phyloP scores from a whole-genome alignment of 306 rosid species.

The Lotus japonicus region DNA sequence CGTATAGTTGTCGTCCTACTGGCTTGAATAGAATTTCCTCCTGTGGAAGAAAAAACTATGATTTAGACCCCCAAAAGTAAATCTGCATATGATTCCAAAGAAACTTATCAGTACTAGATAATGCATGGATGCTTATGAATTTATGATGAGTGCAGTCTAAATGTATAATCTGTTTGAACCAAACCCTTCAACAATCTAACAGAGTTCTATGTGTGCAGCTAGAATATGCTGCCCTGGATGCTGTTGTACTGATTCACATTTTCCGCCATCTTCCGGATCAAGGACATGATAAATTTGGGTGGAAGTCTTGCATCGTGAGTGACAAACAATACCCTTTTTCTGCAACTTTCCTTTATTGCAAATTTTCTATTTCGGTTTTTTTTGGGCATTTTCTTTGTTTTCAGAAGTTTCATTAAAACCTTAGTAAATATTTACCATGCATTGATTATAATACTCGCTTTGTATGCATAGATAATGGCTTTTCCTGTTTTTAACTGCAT shows the following conservation, averaged over 20 bases:
- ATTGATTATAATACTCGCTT: background rate
- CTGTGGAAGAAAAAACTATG: too few species aligned
- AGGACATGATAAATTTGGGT: constrained; percentile 46
- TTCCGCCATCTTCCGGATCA: constrained; percentile 64
- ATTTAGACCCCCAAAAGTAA: too few species aligned
- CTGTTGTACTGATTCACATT: constrained; percentile 78
- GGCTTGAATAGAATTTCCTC: too few species aligned
- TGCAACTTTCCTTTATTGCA: constrained; percentile 4
- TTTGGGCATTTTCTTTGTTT: background rate
- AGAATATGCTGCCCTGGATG: constrained; percentile 96
- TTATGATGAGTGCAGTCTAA: background rate
- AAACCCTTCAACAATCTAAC: constrained; percentile 1
- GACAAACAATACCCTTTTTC: background rate
- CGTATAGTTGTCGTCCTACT: too few species aligned
- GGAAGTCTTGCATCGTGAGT: constrained; percentile 89
- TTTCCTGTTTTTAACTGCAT: constrained; percentile 13
- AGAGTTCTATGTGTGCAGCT: constrained; percentile 46
- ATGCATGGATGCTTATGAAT: background rate
- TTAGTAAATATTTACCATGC: background rate
- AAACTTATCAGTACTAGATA: background rate
- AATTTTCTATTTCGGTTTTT: background rate
- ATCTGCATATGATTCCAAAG: background rate
- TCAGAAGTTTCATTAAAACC: background rate
- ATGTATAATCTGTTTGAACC: background rate
- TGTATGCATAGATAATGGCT: background rate